Evolutionary conservation across 352 stramenopile genomes (phyloP).

Genomic region (Peronospora destructor): DNA sequence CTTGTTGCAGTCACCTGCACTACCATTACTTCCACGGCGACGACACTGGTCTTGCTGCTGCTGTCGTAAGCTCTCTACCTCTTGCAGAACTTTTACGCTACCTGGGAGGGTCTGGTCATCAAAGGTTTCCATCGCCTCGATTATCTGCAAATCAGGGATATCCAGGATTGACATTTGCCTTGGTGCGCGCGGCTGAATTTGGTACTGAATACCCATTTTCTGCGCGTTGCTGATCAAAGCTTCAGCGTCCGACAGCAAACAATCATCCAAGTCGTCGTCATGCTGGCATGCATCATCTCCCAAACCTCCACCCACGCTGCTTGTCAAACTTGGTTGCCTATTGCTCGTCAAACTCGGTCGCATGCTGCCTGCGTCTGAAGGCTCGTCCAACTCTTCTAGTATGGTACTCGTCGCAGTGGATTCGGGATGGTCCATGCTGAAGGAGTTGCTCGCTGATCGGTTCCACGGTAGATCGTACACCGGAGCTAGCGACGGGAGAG

Average conservation of each 20-base stretch:
- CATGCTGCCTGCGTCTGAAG: constrained; percentile 13
- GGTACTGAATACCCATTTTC: constrained; percentile 63
- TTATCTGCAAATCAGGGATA: constrained; percentile 61
- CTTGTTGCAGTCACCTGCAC: constrained; percentile 12
- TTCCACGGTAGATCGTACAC: constrained; percentile 62
- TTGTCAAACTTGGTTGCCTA: constrained; percentile 21
- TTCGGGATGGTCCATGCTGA: constrained; percentile 20
- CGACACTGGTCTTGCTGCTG: constrained; percentile 22
- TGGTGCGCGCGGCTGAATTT: constrained; percentile 42
- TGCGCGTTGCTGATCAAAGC: constrained; percentile 62
- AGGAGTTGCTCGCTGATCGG: constrained; percentile 27
- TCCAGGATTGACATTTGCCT: constrained; percentile 62
- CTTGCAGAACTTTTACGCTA: constrained; percentile 5
- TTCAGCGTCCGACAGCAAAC: constrained; percentile 56
- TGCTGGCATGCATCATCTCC: constrained; percentile 20
- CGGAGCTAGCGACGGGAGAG: constrained; percentile 11
- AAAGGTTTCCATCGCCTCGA: constrained; percentile 38
- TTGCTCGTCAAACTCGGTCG: constrained; percentile 23
- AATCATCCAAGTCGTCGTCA: constrained; percentile 39
- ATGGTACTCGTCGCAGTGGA: constrained; percentile 22
- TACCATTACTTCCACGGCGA: constrained; percentile 18
- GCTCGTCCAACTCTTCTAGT: constrained; percentile 26
- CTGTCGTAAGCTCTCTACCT: constrained; percentile 17
- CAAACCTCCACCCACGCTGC: constrained; percentile 19
- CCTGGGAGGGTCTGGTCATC: constrained; percentile 12